phyloP scores from a whole-genome alignment of 2,329 filamentous ascomycete genomes.

The Hypoxylon sp. region DNA sequence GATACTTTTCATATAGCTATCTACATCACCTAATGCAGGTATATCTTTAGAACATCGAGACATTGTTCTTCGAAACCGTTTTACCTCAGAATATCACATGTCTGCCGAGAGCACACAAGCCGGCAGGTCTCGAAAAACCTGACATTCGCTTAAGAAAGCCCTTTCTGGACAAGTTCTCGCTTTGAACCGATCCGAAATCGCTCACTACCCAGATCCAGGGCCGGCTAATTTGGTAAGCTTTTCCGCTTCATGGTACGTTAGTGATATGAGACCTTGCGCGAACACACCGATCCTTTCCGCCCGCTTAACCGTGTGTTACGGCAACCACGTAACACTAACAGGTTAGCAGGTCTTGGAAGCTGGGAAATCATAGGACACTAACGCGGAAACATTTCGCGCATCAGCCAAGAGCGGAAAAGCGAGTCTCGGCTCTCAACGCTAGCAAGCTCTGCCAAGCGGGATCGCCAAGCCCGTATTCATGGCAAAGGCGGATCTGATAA shows the following conservation, averaged over 20 bases:
- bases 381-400: conserved; percentile 7
- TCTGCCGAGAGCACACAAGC: background rate
- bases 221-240: conserved; percentile 4
- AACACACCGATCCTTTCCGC: conserved; percentile 1
- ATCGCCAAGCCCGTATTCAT: conserved; percentile 25
- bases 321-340: conserved; percentile 14
- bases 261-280: conserved; percentile 2
- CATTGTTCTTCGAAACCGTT: too few species aligned
- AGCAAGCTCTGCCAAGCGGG: conserved; percentile 5
- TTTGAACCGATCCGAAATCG: conserved; percentile 9
- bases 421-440: conserved; percentile 11
- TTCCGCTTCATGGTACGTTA: conserved; percentile 7
- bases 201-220: background rate
- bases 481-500: conserved; percentile 34
- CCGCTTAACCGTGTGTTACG: background rate
- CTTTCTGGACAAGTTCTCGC: background rate
- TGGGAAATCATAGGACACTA: background rate
- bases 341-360: background rate
- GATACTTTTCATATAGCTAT: too few species aligned
- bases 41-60: too few species aligned
- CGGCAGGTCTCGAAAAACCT: background rate
- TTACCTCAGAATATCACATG: background rate
- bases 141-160: background rate
- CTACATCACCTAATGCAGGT: too few species aligned
- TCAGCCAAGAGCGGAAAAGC: conserved; percentile 14